Conservation (phyloP, 169 alveolate genomes). For the Plasmodium falciparum region DNA sequence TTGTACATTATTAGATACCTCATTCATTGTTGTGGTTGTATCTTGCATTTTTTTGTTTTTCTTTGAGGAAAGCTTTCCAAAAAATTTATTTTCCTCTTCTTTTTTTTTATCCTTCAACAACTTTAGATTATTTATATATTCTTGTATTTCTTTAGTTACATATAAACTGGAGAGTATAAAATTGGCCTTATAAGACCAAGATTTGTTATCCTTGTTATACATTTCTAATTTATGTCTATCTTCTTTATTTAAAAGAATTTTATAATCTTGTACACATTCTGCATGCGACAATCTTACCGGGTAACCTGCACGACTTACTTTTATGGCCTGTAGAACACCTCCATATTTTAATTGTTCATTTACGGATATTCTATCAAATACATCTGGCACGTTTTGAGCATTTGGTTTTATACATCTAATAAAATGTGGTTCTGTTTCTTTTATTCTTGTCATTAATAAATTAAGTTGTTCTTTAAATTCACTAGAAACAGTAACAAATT, state of each 20-base stretch:
- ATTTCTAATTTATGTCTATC: slow-evolving; percentile 33
- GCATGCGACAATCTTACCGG: slow-evolving; percentile 93
- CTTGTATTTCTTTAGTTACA: slow-evolving; percentile 7
- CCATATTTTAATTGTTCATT: slow-evolving; percentile 92
- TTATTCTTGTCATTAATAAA: slow-evolving; percentile 90
- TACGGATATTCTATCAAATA: slow-evolving; percentile 92
- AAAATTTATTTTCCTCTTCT: background rate
- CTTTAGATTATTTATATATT: background rate
- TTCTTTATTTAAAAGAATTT: slow-evolving; percentile 79
- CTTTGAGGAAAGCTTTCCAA: background rate
- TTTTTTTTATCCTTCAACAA: background rate
- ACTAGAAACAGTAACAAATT: slow-evolving; percentile 89
- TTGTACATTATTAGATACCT: background rate
- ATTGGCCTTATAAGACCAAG: slow-evolving; percentile 50
- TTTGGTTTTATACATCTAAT: slow-evolving; percentile 97
- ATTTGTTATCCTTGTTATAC: slow-evolving; percentile 9
- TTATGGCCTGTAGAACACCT: slow-evolving; percentile 94
- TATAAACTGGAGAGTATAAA: slow-evolving; percentile 12
- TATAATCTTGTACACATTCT: slow-evolving; percentile 90
- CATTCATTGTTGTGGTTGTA: too few species aligned
- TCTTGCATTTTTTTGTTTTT: background rate
- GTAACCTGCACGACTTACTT: slow-evolving; percentile 96
- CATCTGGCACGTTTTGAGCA: slow-evolving; percentile 87
- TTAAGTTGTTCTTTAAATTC: slow-evolving; percentile 94
- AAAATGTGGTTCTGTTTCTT: slow-evolving; percentile 93